Percentiles rank a stretch among this genome's conserved stretches.
phyloP scores from a whole-genome alignment of 1,284 basidiomycete genomes.

The Coniophora puteana region DNA sequence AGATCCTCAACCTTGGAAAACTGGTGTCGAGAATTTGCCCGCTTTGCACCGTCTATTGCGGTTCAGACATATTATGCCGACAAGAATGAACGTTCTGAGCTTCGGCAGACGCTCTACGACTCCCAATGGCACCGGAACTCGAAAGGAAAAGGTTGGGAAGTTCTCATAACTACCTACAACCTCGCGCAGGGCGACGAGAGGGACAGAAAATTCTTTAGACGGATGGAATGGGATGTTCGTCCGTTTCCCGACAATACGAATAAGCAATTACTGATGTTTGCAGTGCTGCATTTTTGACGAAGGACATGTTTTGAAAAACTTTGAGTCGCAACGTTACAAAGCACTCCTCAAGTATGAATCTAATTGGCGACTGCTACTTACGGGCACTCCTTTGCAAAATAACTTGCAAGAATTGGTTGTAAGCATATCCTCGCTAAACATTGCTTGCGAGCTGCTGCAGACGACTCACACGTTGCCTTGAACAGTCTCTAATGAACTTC shows the following conservation, averaged over 20 bases:
- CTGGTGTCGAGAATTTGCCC: constrained; percentile 95
- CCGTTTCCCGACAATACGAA: background rate
- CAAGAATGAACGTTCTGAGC: constrained; percentile 80
- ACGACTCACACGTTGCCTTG: constrained; percentile 10
- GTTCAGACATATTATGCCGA: constrained; percentile 93
- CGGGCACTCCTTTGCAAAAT: constrained; percentile 93
- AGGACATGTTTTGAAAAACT: constrained; percentile 96
- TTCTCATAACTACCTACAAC: constrained; percentile 95
- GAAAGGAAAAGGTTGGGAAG: constrained; percentile 74
- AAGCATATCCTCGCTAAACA: constrained; percentile 34
- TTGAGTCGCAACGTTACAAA: constrained; percentile 92
- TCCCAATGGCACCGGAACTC: constrained; percentile 42
- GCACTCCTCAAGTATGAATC: constrained; percentile 84
- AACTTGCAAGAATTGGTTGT: constrained; percentile 95
- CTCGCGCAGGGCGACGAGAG: constrained; percentile 84
- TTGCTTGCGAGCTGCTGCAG: background rate
- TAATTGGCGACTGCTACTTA: constrained; percentile 89
- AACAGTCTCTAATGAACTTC: constrained; percentile 98
- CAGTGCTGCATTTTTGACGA: constrained; percentile 93
- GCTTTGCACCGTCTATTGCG: constrained; percentile 85
- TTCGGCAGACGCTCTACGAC: constrained; percentile 73
- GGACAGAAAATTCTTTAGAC: constrained; percentile 91
- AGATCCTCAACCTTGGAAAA: constrained; percentile 97
- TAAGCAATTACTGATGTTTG: constrained; percentile 5
- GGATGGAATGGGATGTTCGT: constrained; percentile 88